Evolutionary conservation across 169 alveolate species (phyloP).

Genomic region (Eimeria acervulina): DNA sequence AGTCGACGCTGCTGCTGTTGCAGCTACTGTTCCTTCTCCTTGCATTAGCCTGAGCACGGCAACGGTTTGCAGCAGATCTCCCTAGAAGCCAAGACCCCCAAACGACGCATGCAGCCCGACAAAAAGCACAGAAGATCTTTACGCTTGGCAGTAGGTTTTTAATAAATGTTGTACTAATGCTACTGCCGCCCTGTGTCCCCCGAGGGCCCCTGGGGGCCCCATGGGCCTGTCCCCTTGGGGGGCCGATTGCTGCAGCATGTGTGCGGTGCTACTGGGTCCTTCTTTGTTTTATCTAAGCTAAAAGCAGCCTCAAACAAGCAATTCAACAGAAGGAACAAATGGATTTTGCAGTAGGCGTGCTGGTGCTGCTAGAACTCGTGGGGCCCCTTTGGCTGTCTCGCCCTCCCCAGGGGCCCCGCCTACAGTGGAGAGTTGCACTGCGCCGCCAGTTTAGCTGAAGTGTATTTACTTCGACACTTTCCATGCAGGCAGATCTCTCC

Average conservation of each 20-base stretch:
- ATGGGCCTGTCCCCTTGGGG: background rate
- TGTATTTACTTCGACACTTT: background rate
- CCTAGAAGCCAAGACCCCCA: background rate
- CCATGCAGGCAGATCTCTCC: background rate
- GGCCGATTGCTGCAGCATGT: background rate
- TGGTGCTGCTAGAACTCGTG: background rate
- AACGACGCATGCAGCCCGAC: background rate
- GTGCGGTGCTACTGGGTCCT: background rate
- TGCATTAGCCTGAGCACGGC: background rate
- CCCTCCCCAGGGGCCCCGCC: background rate
- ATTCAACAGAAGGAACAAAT: background rate
- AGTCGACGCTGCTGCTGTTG: background rate
- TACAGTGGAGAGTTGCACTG: background rate
- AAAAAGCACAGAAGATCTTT: background rate
- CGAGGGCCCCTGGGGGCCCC: constrained; percentile 15
- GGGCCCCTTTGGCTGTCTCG: background rate
- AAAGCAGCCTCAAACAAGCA: background rate
- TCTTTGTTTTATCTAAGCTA: background rate
- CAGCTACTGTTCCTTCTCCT: background rate
- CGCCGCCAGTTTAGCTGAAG: background rate
- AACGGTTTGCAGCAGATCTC: background rate
- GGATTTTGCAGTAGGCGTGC: background rate
- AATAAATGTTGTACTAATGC: background rate
- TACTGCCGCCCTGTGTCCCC: background rate
- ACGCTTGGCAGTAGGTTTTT: background rate